These are phyloP conservation scores for Tieghemiomyces parasiticus DNA, from an alignment of 192 early-diverging fungal species.

Conservation along the genomic window DNA sequence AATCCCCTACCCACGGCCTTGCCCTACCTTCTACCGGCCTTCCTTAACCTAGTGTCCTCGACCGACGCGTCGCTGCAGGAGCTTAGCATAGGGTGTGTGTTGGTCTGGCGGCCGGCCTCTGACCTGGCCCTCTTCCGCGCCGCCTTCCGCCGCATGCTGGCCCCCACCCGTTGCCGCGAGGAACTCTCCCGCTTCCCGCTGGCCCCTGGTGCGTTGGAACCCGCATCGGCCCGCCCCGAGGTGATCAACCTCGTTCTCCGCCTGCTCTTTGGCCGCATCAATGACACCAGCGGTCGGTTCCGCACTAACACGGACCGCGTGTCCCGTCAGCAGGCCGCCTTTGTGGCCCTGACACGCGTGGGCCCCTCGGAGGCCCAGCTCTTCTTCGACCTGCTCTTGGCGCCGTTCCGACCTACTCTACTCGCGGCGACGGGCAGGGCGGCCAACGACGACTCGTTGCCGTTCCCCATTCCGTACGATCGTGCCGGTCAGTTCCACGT, in stretches of 20 bases:
- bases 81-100: conserved; percentile 66
- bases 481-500: conserved; percentile 71
- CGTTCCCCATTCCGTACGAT: conserved; percentile 20
- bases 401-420: conserved; percentile 37
- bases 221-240: conserved; percentile 45
- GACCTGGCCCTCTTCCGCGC: conserved; percentile 58
- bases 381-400: conserved; percentile 71
- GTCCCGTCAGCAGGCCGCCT: conserved; percentile 64
- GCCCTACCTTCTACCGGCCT: conserved; percentile 40
- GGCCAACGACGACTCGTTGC: background rate
- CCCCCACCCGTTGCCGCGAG: conserved; percentile 87
- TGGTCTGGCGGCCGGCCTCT: conserved; percentile 56
- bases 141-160: conserved; percentile 54
- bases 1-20: conserved; percentile 43
- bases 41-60: conserved; percentile 57
- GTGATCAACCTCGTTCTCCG: conserved; percentile 65
- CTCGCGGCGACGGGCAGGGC: conserved; percentile 8
- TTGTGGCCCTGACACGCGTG: conserved; percentile 64
- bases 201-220: conserved; percentile 32
- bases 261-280: conserved; percentile 82
- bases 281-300: conserved; percentile 57
- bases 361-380: conserved; percentile 41
- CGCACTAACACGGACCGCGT: conserved; percentile 51
- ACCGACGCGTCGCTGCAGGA: conserved; percentile 70
- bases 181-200: conserved; percentile 64